phyloP scores from a whole-genome alignment of 2,329 filamentous ascomycete species.

The Cercospora berteroae region DNA sequence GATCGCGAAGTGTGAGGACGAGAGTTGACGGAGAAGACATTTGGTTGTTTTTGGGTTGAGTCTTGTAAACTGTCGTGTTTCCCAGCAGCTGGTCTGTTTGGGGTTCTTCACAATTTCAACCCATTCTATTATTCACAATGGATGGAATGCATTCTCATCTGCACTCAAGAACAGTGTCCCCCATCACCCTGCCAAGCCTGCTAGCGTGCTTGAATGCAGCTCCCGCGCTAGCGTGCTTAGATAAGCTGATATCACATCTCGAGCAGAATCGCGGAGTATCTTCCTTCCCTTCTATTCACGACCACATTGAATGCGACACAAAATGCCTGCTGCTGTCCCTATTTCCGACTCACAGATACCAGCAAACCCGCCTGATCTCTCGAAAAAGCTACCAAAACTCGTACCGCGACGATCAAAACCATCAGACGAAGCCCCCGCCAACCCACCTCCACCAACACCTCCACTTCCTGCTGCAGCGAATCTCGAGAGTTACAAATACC shows the following conservation, averaged over 20 bases:
- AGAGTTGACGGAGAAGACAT: background rate
- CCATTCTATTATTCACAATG: background rate
- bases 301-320: background rate
- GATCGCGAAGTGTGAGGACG: background rate
- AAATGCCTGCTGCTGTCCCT: constrained; percentile 19
- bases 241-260: background rate
- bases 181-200: background rate
- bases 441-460: constrained; percentile 72
- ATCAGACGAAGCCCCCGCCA: constrained; percentile 39
- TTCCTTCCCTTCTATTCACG: background rate
- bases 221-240: background rate
- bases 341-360: constrained; percentile 18
- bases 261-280: background rate
- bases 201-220: background rate
- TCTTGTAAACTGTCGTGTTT: background rate
- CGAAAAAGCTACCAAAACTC: constrained; percentile 63
- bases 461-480: constrained; percentile 64
- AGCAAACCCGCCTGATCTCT: constrained; percentile 47
- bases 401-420: constrained; percentile 59
- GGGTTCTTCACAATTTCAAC: background rate
- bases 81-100: background rate
- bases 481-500: constrained; percentile 54
- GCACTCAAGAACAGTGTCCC: background rate
- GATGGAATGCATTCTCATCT: background rate
- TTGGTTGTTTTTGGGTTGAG: background rate